Conservation (phyloP, 768 basidiomycete species). For the Dendrothele bispora region DNA sequence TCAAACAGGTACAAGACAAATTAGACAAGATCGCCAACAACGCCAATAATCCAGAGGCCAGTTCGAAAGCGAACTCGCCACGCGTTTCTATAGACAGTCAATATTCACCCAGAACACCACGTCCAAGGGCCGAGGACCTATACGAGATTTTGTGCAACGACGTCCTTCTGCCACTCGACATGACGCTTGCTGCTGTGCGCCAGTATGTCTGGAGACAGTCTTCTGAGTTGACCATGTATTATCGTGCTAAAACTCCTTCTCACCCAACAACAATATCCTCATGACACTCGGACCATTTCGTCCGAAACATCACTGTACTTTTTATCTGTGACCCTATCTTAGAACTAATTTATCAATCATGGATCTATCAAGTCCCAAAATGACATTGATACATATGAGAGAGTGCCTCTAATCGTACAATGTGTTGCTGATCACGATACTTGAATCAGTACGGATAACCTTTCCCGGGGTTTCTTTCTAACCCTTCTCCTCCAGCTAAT, state of each 20-base stretch:
- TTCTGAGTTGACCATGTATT: slow-evolving; percentile 74
- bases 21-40: slow-evolving; percentile 61
- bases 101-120: slow-evolving; percentile 23
- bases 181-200: slow-evolving; percentile 88
- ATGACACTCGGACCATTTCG: too few relatives aligned
- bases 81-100: slow-evolving; percentile 39
- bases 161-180: slow-evolving; percentile 75
- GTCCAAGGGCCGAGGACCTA: slow-evolving; percentile 56
- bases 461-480: neutral
- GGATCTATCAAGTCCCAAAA: too few relatives aligned
- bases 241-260: slow-evolving; percentile 46
- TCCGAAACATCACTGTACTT: too few relatives aligned
- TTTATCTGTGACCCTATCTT: too few relatives aligned
- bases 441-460: slow-evolving; percentile 1
- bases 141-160: slow-evolving; percentile 92
- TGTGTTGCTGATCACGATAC: too few relatives aligned
- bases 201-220: slow-evolving; percentile 87
- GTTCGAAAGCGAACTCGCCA: slow-evolving; percentile 26
- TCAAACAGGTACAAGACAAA: slow-evolving; percentile 76
- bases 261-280: neutral
- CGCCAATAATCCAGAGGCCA: slow-evolving; percentile 7
- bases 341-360: too few relatives aligned
- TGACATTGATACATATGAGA: too few relatives aligned
- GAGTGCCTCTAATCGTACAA: too few relatives aligned
- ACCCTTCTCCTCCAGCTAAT: neutral